Conservation (phyloP, 2,329 filamentous ascomycete genomes). For the Colletotrichum kahawae region DNA sequence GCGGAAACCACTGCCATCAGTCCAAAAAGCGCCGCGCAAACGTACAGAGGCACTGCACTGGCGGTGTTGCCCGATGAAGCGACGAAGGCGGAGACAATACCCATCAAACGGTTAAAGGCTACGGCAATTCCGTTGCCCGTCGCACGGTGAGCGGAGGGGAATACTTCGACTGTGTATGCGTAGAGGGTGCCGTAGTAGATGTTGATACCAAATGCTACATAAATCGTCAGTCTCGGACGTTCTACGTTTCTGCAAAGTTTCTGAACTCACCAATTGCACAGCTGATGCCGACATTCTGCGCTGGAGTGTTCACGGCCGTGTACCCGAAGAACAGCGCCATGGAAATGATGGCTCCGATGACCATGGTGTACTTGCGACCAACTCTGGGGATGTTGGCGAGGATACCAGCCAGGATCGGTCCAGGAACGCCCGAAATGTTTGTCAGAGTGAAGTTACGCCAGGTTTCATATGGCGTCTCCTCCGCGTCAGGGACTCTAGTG, state of each 20-base stretch:
- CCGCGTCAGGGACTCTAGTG: not conserved
- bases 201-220: constrained; percentile 67
- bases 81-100: constrained; percentile 73
- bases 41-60: constrained; percentile 69
- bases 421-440: constrained; percentile 70
- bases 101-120: constrained; percentile 75
- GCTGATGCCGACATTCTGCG: constrained; percentile 70
- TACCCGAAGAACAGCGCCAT: constrained; percentile 79
- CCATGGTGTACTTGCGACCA: constrained; percentile 69
- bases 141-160: constrained; percentile 73
- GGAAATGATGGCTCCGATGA: constrained; percentile 68
- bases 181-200: constrained; percentile 75
- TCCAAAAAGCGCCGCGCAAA: constrained; percentile 70
- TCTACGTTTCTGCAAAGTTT: not conserved
- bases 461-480: constrained; percentile 42
- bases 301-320: constrained; percentile 66
- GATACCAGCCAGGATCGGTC: constrained; percentile 71
- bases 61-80: constrained; percentile 64
- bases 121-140: constrained; percentile 79
- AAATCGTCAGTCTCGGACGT: not conserved
- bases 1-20: constrained; percentile 63
- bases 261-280: constrained; percentile 52
- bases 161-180: constrained; percentile 66
- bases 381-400: constrained; percentile 65
- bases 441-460: constrained; percentile 78